Percentiles rank a stretch among this genome's conserved stretches.
Conservation (phyloP, 2,329 filamentous ascomycete species). For the Aspergillus sp. region DNA sequence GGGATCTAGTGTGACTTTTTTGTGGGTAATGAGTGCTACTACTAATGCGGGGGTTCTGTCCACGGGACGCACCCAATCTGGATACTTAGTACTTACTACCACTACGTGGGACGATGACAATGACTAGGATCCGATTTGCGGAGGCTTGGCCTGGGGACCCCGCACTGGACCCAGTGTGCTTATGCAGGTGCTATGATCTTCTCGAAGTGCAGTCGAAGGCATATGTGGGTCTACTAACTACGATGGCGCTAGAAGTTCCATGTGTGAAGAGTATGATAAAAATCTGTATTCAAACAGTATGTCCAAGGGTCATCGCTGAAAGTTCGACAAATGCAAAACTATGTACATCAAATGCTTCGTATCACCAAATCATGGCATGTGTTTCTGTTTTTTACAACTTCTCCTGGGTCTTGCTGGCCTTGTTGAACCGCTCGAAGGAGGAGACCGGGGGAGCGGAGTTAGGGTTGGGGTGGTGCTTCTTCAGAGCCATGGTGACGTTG, state of each 20-base stretch:
- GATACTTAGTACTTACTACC: no score
- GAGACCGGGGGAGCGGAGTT: conserved; percentile 42
- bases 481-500: conserved; percentile 59
- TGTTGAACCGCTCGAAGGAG: conserved; percentile 40
- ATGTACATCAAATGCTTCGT: neutral
- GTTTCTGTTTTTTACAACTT: conserved; percentile 14
- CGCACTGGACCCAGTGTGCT: no score
- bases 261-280: neutral
- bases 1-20: no score
- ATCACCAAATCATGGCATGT: neutral
- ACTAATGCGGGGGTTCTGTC: no score
- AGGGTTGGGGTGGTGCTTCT: conserved; percentile 43
- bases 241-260: neutral
- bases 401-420: conserved; percentile 16
- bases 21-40: no score
- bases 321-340: neutral
- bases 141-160: no score
- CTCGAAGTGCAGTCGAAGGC: no score
- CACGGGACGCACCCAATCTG: no score
- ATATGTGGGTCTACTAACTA: no score
- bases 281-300: neutral
- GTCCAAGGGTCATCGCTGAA: neutral
- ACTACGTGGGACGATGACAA: no score
- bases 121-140: no score
- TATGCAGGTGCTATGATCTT: no score